Evolutionary conservation across 1,139 yeast species (phyloP).

Genomic region (Entelexis sorbosivorans): DNA sequence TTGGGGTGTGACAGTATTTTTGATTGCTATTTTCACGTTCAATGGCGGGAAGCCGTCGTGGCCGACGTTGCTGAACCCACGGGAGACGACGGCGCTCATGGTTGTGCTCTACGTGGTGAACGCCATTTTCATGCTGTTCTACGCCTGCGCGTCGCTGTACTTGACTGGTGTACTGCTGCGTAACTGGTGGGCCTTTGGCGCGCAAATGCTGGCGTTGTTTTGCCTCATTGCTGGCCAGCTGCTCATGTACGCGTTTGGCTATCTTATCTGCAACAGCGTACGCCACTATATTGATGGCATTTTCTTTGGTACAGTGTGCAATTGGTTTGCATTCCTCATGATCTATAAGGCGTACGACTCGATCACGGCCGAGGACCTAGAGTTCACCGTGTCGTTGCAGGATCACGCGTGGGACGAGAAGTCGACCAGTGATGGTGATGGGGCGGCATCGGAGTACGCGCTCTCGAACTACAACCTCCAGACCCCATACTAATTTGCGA

Average conservation of each 20-base stretch:
- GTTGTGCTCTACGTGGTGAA: conserved; percentile 60
- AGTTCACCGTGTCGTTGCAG: conserved; percentile 63
- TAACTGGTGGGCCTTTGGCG: conserved; percentile 83
- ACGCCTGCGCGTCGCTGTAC: conserved; percentile 54
- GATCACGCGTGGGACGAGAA: conserved; percentile 41
- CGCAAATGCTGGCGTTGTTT: conserved; percentile 53
- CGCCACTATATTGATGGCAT: conserved; percentile 85
- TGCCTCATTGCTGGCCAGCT: conserved; percentile 78
- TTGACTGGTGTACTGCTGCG: conserved; percentile 55
- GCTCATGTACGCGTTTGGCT: conserved; percentile 56
- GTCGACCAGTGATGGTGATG: conserved; percentile 32
- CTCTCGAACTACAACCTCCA: conserved; percentile 22
- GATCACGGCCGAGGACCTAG: conserved; percentile 91
- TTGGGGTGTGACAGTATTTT: conserved; percentile 40
- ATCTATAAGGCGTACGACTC: conserved; percentile 92
- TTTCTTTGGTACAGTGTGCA: conserved; percentile 71
- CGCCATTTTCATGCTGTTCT: conserved; percentile 51
- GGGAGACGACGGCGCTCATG: conserved; percentile 54
- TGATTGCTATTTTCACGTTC: conserved; percentile 61
- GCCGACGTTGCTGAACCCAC: conserved; percentile 28
- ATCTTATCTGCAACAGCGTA: conserved; percentile 53
- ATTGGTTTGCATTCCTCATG: conserved; percentile 82
- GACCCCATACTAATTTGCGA: conserved; percentile 10
- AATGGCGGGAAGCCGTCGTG: conserved; percentile 32
- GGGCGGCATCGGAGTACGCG: conserved; percentile 25